Evolutionary conservation across 441 rosid species (phyloP), one percentile per base, ranked within the genome.

Genomic region (Populus hybrid): DNA sequence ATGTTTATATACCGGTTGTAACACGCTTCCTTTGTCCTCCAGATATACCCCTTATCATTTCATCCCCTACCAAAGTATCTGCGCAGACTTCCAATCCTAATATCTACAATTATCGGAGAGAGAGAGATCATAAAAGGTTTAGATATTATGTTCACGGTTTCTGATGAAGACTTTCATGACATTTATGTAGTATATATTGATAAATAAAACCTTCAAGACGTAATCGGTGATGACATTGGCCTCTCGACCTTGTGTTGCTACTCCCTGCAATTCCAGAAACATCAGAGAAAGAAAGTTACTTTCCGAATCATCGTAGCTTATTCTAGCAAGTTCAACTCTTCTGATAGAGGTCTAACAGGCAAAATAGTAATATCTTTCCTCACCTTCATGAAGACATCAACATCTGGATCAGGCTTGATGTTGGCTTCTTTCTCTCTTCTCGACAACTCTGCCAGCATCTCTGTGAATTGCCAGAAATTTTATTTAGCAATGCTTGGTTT

Each of bases 21-120:
- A 94, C 91, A 64, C 98, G 93, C 87, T 92, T 95, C 85, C 76
- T 90, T 78, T 95, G 97, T 69, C 98, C 98, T 57, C 98, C 98
- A 6, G 98, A 95, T 73, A 95, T 90, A 28, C 98, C 98, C 78
- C 98, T 86, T 69, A 90, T 9, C 96, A 95, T 95, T 73, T 91
- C 94, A 83, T 92, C 87, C 1, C 97, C 98, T 0, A 93, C 92
- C 87, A 91, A 64, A 2, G 90, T 92, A 78, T 95, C 98, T 1
- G 96, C 94, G 70, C 98, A 93, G 9, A 82, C 75, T 69, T 95
- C 98, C 66, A 95, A 87, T 76, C 99, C 99, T 78, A 95, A 80
- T 78, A 95, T 78, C 99, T 93, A 80, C 18, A 75, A 57, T 73
- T 68, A 30, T n/a, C 3, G 18, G n/a, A 59, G 36, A 40, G 36